Evolutionary conservation across 495 filamentous ascomycete genomes (phyloP), one percentile per base, ranked within the genome.

Genomic region (Chaetomium fimeti): DNA sequence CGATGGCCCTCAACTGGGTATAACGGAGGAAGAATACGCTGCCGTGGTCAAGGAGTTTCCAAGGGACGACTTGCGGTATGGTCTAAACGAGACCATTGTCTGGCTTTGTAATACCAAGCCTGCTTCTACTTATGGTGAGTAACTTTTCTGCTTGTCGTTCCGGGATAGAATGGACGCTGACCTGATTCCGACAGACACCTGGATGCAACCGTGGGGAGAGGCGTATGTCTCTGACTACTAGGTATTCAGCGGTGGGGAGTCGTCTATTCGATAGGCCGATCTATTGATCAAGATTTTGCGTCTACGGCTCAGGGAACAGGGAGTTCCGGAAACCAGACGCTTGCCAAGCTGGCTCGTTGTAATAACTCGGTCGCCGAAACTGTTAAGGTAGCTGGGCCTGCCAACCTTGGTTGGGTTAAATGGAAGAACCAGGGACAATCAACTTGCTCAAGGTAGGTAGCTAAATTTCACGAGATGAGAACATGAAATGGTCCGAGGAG

Each of bases 191-290:
- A 22, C 20, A 52, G 48, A 52, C 12, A 52, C 48, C 5, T 52
- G 22, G 22, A 52, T 52, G 48, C 48, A 52, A 24, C 48, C 48
- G 7, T 52, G 48, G 48, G 48, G 48, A 15, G 48, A 52, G 22
- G 22, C 11, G 2, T 52, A 27, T 16, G 48, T 52, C 3, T 1
- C 48, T 9, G 15, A 52, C 8, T 52, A 52, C 24, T n/a, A n/a
- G n/a, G n/a, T n/a, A n/a, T n/a, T 13, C 48, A 1, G 22, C 48
- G 6, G 48, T 27, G 48, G 48, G 48, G 5, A 52, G 24, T 52
- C 48, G 45, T 7, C 5, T 49, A 18, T 49, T 49, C 45, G 45
- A 49, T 24, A 5, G 45, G 20, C 45, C n/a, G 18, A 1, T 12
- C 12, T 20, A 18, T 49, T 49, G 18, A 47, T 36, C 12, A 9